phyloP scores from a whole-genome alignment of 768 basidiomycete genomes.

The Boletus tylopilopsis region DNA sequence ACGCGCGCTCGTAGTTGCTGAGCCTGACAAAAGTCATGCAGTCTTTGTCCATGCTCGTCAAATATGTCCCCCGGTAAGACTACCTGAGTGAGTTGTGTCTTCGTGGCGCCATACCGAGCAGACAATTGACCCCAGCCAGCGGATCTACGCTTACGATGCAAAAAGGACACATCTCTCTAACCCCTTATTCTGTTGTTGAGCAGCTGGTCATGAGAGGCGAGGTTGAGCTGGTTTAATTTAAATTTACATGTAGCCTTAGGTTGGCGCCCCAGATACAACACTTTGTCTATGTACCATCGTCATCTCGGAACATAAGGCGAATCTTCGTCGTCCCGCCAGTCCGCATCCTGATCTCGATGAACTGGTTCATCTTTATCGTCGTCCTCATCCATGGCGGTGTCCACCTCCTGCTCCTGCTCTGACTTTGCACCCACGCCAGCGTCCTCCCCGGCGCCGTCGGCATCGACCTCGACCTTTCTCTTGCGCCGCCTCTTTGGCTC shows the following conservation, averaged over 20 bases:
- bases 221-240: slow-evolving; percentile 70
- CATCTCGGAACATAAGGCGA: slow-evolving; percentile 41
- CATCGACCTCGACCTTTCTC: slow-evolving; percentile 39
- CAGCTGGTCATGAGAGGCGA: slow-evolving; percentile 68
- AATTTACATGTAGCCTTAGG: slow-evolving; percentile 17
- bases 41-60: slow-evolving; percentile 80
- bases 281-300: slow-evolving; percentile 5
- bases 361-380: slow-evolving; percentile 41
- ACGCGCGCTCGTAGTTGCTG: slow-evolving; percentile 51
- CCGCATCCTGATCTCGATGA: slow-evolving; percentile 42
- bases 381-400: slow-evolving; percentile 37
- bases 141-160: slow-evolving; percentile 70
- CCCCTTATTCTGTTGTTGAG: slow-evolving; percentile 74
- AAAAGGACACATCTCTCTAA: slow-evolving; percentile 77
- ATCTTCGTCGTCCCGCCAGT: slow-evolving; percentile 40
- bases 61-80: slow-evolving; percentile 59
- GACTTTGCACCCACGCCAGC: slow-evolving; percentile 35
- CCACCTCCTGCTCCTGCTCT: slow-evolving; percentile 36
- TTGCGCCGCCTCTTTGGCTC: slow-evolving; percentile 48
- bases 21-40: slow-evolving; percentile 70
- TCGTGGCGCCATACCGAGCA: background rate
- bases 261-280: slow-evolving; percentile 8
- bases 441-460: slow-evolving; percentile 32
- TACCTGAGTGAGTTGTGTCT: slow-evolving; percentile 59
- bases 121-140: slow-evolving; percentile 33